Base-by-base conservation (phyloP, 768 basidiomycete species). In the Tremella yokohamensis region DNA sequence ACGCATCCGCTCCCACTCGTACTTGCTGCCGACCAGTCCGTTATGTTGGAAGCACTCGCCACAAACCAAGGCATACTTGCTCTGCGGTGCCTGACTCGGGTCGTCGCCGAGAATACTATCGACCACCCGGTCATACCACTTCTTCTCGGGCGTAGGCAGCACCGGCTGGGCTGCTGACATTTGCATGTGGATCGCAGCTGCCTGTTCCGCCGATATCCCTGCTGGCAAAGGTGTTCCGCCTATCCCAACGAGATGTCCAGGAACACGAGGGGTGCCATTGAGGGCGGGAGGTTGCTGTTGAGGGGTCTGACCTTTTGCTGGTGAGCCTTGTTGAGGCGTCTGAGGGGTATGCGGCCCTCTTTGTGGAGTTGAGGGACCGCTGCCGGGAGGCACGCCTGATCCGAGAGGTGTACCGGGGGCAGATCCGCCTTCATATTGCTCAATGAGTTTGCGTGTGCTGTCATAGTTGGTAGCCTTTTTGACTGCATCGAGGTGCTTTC, bases 381-480 rank as follows among this genome's bases (percentile, higher is more conserved):
- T 15, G 13, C 38, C 50, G 13, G 49, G 39, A 15, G 16, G 22
- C 19, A 47, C 13, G 42, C 51, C 37, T 44, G 44, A 7, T 6
- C 39, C 39, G 8, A 51, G 15, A 20, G 47, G 49, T 25, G 37
- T 49, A 6, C 54, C 11, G 40, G 38, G 38, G 25, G 20, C 29
- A n/a, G 19, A 29, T 18, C 42, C 42, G n/a, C 42, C 42, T 16
- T 94, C 94, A 68, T 96, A 97, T 57, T 85, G 84, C 73, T 94
- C 90, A 16, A 99, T 80, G 45, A 99, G 81, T 66, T 87, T 89
- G 52, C 88, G 85, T 25, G 92, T 99, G 11, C 84, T 84, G 73
- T 99, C 90, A 76, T 89, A 99, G 66, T 97, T 94, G 1, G 93
- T 97, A 75, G 89, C 91, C 80, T 91, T 90, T 82, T 99, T 99